A percentile compares a stretch with the other conserved stretches of the same genome.
Evolutionary conservation across 2,329 filamentous ascomycete genomes (phyloP).

Genomic region (Cladosporium sp.): DNA sequence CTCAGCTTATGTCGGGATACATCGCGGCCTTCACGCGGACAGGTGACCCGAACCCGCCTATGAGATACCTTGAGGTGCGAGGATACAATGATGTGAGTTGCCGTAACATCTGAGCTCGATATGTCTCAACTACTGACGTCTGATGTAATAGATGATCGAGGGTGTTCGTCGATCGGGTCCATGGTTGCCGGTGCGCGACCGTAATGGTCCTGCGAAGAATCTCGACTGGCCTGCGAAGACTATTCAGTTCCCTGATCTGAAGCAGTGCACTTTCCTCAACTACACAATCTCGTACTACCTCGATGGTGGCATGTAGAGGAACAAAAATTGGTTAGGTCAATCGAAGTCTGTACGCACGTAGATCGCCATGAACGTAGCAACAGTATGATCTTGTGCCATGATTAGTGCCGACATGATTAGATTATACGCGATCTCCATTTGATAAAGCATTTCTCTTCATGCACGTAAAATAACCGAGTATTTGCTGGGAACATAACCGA

Average conservation of each 20-base stretch:
- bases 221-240: slow-evolving; percentile 43
- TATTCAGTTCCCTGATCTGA: slow-evolving; percentile 42
- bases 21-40: slow-evolving; percentile 48
- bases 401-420: no score
- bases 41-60: slow-evolving; percentile 47
- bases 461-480: no score
- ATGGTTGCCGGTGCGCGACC: slow-evolving; percentile 34
- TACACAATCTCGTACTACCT: slow-evolving; percentile 42
- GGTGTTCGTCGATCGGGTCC: slow-evolving; percentile 35
- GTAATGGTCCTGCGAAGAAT: slow-evolving; percentile 35
- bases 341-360: no score
- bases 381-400: no score
- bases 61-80: slow-evolving; percentile 40
- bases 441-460: no score
- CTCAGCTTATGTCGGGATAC: slow-evolving; percentile 42
- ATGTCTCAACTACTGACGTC: not conserved
- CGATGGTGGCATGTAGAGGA: slow-evolving; percentile 17
- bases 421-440: no score
- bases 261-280: slow-evolving; percentile 46
- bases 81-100: slow-evolving; percentile 38
- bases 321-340: no score
- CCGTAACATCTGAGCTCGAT: not conserved
- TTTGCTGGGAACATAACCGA: no score
- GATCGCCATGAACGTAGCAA: no score
- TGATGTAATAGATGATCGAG: slow-evolving; percentile 21